Percentiles rank a stretch among this genome's conserved stretches.
Evolutionary conservation across 2,329 filamentous ascomycete species (phyloP).

Genomic region (Acephala macrosclerotiorum): DNA sequence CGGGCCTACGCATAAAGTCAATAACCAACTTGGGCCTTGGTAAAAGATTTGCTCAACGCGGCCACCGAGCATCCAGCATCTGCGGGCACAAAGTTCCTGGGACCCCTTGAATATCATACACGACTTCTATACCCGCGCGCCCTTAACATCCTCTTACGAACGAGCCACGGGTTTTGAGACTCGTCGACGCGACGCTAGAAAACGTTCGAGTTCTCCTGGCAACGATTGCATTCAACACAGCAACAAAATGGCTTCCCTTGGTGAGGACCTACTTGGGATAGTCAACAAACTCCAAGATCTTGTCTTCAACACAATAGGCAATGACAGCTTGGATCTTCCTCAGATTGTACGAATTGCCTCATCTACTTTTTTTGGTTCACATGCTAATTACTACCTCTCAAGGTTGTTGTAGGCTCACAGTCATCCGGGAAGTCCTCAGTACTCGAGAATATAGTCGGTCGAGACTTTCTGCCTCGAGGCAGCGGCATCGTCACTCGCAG

Average conservation of each 20-base stretch:
- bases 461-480: constrained; percentile 95
- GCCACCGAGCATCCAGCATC: constrained; percentile 7
- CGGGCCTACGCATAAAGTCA: constrained; percentile 7
- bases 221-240: constrained; percentile 16
- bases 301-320: constrained; percentile 99
- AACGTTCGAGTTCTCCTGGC: constrained; percentile 16
- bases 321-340: constrained; percentile 94
- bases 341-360: constrained; percentile 79
- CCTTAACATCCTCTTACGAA: not conserved
- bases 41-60: not conserved
- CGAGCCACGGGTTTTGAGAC: constrained; percentile 7
- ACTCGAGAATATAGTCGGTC: constrained; percentile 97
- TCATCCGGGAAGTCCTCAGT: constrained; percentile 98
- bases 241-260: constrained; percentile 82
- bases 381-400: constrained; percentile 26
- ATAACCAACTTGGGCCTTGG: constrained; percentile 3
- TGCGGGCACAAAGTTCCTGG: constrained; percentile 1
- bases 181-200: constrained; percentile 30
- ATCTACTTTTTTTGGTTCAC: constrained; percentile 29
- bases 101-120: constrained; percentile 38
- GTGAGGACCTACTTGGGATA: constrained; percentile 91
- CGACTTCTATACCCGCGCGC: constrained; percentile 8
- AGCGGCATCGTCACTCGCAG: constrained; percentile 96
- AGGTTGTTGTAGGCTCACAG: constrained; percentile 99
- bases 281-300: constrained; percentile 99